A percentile compares a stretch with the other conserved stretches of the same genome.
phyloP scores from a whole-genome alignment of 805 yeast genomes.

The Candida ascalaphidarum region DNA sequence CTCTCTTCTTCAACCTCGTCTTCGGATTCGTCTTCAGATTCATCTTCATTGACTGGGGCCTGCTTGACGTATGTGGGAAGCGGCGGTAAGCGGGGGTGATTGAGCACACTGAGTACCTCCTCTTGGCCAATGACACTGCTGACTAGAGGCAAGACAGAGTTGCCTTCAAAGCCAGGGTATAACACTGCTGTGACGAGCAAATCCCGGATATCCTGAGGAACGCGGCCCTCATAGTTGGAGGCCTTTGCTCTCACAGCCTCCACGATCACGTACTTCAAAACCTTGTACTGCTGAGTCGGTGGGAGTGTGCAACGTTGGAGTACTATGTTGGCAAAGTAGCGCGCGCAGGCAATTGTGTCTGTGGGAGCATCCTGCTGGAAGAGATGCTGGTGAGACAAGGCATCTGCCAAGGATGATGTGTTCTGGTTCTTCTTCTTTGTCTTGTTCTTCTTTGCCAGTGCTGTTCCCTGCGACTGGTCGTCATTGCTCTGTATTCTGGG shows the following conservation, averaged over 20 bases:
- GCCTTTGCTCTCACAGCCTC: constrained; percentile 25
- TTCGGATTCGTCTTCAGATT: background rate
- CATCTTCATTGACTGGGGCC: background rate
- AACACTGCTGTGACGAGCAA: constrained; percentile 48
- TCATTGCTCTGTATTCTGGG: constrained; percentile 16
- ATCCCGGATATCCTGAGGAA: constrained; percentile 23
- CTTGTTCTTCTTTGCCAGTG: constrained; percentile 17
- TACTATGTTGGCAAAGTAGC: constrained; percentile 41
- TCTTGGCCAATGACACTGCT: constrained; percentile 42
- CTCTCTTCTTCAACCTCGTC: background rate
- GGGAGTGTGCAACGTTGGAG: constrained; percentile 46
- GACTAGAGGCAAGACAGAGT: constrained; percentile 67
- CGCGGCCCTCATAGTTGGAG: constrained; percentile 10
- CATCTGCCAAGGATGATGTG: constrained; percentile 53
- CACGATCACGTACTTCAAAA: constrained; percentile 31
- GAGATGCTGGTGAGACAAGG: constrained; percentile 55
- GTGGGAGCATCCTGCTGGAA: constrained; percentile 37
- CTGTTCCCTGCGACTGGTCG: background rate
- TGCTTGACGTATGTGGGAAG: constrained; percentile 9
- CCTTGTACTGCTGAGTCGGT: constrained; percentile 52
- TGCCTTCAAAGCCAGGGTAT: constrained; percentile 58
- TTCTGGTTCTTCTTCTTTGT: constrained; percentile 34
- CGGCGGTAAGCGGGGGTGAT: constrained; percentile 71
- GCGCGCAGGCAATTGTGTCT: constrained; percentile 22
- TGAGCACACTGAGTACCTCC: constrained; percentile 47